Percentiles rank a stretch among this genome's conserved stretches.
Evolutionary conservation across 495 filamentous ascomycete species (phyloP).

Genomic region (Penicillium waksmanii): DNA sequence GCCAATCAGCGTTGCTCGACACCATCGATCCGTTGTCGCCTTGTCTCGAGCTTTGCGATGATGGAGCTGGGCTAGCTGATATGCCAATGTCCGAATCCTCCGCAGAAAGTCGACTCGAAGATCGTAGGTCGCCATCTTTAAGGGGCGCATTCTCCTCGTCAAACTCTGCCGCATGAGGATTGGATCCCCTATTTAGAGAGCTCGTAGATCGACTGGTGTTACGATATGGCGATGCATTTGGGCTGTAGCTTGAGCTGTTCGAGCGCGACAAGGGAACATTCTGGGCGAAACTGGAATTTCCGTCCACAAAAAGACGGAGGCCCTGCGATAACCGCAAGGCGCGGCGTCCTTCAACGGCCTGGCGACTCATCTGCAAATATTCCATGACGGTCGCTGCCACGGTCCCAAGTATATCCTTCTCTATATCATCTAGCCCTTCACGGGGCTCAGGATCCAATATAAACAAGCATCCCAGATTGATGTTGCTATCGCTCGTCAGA

Average conservation of each 20-base stretch:
- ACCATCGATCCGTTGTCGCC: too few relatives aligned
- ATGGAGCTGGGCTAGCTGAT: neutral
- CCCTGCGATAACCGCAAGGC: conserved; percentile 55
- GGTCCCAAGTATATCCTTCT: conserved; percentile 30
- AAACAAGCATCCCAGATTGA: conserved; percentile 31
- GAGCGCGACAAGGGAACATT: neutral
- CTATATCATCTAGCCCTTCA: conserved; percentile 17
- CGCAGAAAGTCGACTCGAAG: too few relatives aligned
- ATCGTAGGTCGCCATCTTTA: too few relatives aligned
- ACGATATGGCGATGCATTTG: neutral
- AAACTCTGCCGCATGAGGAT: too few relatives aligned
- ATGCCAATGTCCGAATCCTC: too few relatives aligned
- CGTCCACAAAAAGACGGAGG: conserved; percentile 59
- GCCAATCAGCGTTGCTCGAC: conserved; percentile 9
- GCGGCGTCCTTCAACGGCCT: conserved; percentile 49
- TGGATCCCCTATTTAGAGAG: too few relatives aligned
- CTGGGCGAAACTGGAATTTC: conserved; percentile 12
- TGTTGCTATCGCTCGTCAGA: conserved; percentile 21
- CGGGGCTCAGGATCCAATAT: conserved; percentile 31
- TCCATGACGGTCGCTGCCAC: conserved; percentile 59
- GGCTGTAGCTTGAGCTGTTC: too few relatives aligned
- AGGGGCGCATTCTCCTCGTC: too few relatives aligned
- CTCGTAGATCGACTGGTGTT: too few relatives aligned
- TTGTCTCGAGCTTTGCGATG: conserved; percentile 1
- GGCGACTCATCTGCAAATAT: conserved; percentile 56